Percentiles rank a stretch among this genome's conserved stretches.
Evolutionary conservation across 768 basidiomycete genomes (phyloP).

Genomic region (Boletellus emodensis): DNA sequence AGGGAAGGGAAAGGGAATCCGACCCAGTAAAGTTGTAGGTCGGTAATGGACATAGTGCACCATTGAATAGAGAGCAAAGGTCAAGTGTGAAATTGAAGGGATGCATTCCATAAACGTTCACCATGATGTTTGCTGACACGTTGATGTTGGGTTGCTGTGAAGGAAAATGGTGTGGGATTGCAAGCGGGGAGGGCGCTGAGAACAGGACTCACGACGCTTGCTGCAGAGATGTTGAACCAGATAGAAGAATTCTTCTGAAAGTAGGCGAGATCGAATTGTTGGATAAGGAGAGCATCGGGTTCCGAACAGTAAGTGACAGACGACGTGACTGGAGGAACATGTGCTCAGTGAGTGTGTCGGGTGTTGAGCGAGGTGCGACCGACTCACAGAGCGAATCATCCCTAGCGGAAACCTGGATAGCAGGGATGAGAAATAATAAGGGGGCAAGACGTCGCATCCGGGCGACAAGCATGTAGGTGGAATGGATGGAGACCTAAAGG

Average conservation of each 20-base stretch:
- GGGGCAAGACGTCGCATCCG: slow-evolving; percentile 59
- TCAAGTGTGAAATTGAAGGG: slow-evolving; percentile 83
- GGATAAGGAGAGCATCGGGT: slow-evolving; percentile 73
- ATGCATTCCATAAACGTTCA: slow-evolving; percentile 86
- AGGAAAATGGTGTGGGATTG: slow-evolving; percentile 13
- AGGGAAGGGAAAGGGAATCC: slow-evolving; percentile 61
- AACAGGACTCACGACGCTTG: slow-evolving; percentile 66
- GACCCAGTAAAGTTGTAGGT: slow-evolving; percentile 87
- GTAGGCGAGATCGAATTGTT: slow-evolving; percentile 73
- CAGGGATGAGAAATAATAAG: slow-evolving; percentile 39
- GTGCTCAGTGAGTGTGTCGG: background rate
- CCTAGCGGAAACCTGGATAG: slow-evolving; percentile 41
- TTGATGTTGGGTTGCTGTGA: slow-evolving; percentile 67
- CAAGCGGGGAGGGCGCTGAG: background rate
- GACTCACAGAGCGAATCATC: slow-evolving; percentile 61
- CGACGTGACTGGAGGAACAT: slow-evolving; percentile 58
- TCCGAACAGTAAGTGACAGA: slow-evolving; percentile 85
- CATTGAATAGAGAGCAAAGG: slow-evolving; percentile 73
- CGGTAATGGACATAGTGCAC: slow-evolving; percentile 79
- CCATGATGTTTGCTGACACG: slow-evolving; percentile 75
- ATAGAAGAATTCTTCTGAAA: slow-evolving; percentile 68
- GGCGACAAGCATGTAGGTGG: slow-evolving; percentile 64
- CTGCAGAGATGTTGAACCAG: slow-evolving; percentile 81
- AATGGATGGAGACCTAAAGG: slow-evolving; percentile 11
- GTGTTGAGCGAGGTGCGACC: slow-evolving; percentile 1